Base-by-base conservation (phyloP, 805 yeast genomes). In the Lipomyces orientalis region DNA sequence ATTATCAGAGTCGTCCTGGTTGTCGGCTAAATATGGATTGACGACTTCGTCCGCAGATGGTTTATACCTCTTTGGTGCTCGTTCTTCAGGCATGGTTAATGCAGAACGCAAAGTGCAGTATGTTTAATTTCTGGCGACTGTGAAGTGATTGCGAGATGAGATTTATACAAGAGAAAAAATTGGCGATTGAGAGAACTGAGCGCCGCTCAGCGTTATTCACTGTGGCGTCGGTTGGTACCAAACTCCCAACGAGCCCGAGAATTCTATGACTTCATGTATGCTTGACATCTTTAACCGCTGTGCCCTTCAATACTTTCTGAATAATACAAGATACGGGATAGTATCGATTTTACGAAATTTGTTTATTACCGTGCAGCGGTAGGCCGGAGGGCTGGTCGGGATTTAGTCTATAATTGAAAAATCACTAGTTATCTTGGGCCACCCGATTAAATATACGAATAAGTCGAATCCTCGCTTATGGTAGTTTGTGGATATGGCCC, bases 21-120 rank as follows among this genome's bases (percentile, higher is more conserved):
- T 52, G 64, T 77, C 78, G 14, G 78, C 77, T 58, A 77, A 67
- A 65, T 76, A 76, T 14, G 79, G 79, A 65, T 77, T 77, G 35
- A 58, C 49, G 39, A 54, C 64, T 19, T 62, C 52, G 12, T 51
- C 64, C 12, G 55, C 72, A 4, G 51, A 56, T 9, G 66, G 19
- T 37, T 68, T 68, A 7, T 46, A 16, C n/a, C 71, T 33, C 52
- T 68, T 68, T 4, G 34, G 22, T 2, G 70, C 64, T n/a, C 70
- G 62, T 25, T 64, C 71, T 12, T 61, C 63, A 8, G 60, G 29
- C 66, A 64, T 64, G 19, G 22, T 54, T 25, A 52, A 25, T 16
- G 16, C 29, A 25, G 16, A 52, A 52, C 25, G 34, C 29, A 25
- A 3, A 25, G 3, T 12, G 49, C 7, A 43, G 22, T 43, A 43